Base-by-base conservation (phyloP, 805 yeast genomes). In the Nakazawaea ernobii region DNA sequence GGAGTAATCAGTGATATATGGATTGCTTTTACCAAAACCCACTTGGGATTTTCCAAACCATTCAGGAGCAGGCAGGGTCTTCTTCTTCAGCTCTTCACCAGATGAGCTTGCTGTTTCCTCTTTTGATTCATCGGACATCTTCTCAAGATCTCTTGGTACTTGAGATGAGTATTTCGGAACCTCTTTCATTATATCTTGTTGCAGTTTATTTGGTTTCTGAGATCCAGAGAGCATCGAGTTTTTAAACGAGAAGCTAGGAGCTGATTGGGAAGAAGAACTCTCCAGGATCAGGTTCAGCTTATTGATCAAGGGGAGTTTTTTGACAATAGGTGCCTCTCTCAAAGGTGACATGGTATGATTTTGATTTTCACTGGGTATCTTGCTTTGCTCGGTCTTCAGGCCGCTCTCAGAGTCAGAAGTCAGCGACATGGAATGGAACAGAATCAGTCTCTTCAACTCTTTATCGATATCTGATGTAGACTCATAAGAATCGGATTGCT, bases 1-100 rank as follows among this genome's bases (percentile, higher is more conserved):
- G 2, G 50, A 48, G 26, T 42, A 48, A 29, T 48, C 50, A 8
- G 50, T 48, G 17, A 46, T 42, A 26, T 44, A 41, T 24, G 54
- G 51, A 7, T 54, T 48, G 7, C 46, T 46, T n/a, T 49, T 41
- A 33, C 46, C 50, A 32, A 52, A 39, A 14, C 42, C 43, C 11
- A 45, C 49, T 29, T 45, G 47, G 4, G 42, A 45, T 42, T 45
- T 50, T 24, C 52, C 50, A 48, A 69, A 68, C 73, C 73, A 68
- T 6, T 47, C 46, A 4, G 73, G 72, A 14, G 68, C 44, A 8
- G 58, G 57, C 9, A 27, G 36, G 1, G 47, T 36, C 30, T 40
- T 52, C 17, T 37, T 49, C 48, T 41, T 63, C 62, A 17, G 59
- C 49, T 28, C 55, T 17, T 29, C 36, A 14, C n/a, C 26, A 15